phyloP scores from a whole-genome alignment of 148 eudicot species.

The Chenopodium berlandieri region DNA sequence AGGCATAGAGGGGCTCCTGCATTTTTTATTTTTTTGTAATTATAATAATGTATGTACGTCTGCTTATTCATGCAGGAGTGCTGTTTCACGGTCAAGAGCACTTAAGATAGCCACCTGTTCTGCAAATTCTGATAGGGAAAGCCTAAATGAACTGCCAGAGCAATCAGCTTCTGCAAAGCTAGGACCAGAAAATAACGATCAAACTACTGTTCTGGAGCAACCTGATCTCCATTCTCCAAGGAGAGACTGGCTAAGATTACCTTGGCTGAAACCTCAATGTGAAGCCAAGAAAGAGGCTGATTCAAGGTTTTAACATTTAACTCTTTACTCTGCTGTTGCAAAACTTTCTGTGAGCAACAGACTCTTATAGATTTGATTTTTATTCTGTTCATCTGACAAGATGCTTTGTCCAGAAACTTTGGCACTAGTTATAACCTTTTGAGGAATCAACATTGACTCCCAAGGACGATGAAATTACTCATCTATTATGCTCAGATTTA shows the following conservation, averaged over 20 bases:
- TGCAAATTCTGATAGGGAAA: slow-evolving; percentile 33
- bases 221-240: slow-evolving; percentile 53
- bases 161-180: slow-evolving; percentile 33
- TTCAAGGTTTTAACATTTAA: slow-evolving; percentile 43
- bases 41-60: not conserved
- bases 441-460: not conserved
- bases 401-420: not conserved
- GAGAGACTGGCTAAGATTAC: slow-evolving; percentile 68
- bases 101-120: slow-evolving; percentile 31
- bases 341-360: not conserved
- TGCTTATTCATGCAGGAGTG: slow-evolving; percentile 63
- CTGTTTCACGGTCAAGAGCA: slow-evolving; percentile 70
- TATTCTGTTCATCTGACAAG: too few relatives aligned
- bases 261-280: slow-evolving; percentile 49
- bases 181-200: slow-evolving; percentile 32
- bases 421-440: not conserved
- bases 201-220: slow-evolving; percentile 29
- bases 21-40: not conserved
- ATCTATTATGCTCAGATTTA: not conserved
- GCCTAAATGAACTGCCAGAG: slow-evolving; percentile 33
- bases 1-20: not conserved
- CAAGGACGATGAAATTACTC: not conserved
- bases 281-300: slow-evolving; percentile 33
- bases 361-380: not conserved
- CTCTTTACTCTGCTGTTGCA: not conserved